Evolutionary conservation across 805 yeast genomes (phyloP).

Genomic region (Torulaspora indica): DNA sequence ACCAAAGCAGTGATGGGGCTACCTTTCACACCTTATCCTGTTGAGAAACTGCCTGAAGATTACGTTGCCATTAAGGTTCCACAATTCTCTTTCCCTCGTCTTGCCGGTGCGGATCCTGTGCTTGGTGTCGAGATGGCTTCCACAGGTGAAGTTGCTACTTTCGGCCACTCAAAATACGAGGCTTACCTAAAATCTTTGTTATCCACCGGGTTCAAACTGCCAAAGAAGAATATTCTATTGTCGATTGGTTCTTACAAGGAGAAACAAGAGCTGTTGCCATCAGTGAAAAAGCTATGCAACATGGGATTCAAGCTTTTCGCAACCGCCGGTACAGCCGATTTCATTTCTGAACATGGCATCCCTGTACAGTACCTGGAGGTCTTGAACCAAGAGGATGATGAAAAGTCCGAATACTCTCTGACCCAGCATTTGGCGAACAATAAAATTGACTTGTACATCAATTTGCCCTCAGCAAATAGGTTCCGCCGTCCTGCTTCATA

Average conservation of each 20-base stretch:
- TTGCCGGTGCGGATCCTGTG: conserved; percentile 97
- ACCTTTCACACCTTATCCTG: conserved; percentile 87
- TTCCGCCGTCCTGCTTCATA: conserved; percentile 98
- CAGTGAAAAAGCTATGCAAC: conserved; percentile 72
- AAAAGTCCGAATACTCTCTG: conserved; percentile 89
- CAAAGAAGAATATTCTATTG: conserved; percentile 88
- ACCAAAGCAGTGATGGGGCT: conserved; percentile 90
- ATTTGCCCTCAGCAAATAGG: conserved; percentile 93
- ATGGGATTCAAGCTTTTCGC: conserved; percentile 90
- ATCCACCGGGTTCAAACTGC: conserved; percentile 92
- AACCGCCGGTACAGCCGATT: conserved; percentile 98
- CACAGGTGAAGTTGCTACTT: conserved; percentile 97
- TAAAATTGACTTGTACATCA: conserved; percentile 91
- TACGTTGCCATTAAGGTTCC: conserved; percentile 97
- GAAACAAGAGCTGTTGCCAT: conserved; percentile 87
- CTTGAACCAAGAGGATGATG: conserved; percentile 65
- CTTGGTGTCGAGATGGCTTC: conserved; percentile 99
- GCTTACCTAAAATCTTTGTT: conserved; percentile 92
- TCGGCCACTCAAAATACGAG: conserved; percentile 94
- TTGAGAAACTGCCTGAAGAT: conserved; percentile 81
- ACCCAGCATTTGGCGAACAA: conserved; percentile 95
- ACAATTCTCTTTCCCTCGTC: conserved; percentile 93
- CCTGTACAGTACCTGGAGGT: conserved; percentile 95
- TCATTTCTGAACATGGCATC: conserved; percentile 87
- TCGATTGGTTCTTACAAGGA: conserved; percentile 97